These are phyloP conservation scores for Spergularia marina DNA, from an alignment of 148 eudicot genomes.

Conservation along the genomic window DNA sequence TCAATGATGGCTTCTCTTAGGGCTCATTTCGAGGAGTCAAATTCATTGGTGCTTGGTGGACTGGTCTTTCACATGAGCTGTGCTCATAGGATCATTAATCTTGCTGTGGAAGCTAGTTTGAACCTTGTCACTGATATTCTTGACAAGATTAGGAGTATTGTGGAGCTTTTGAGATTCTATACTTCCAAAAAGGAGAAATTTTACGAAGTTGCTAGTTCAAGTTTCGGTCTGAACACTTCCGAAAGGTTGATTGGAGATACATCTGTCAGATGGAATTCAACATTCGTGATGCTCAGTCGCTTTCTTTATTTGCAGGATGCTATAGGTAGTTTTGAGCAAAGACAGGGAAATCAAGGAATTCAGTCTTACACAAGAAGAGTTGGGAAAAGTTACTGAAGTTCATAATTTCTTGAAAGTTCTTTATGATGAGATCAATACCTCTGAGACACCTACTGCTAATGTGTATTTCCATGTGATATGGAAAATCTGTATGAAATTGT, in stretches of 20 bases:
- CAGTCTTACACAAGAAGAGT: constrained; percentile 10
- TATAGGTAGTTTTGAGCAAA: background rate
- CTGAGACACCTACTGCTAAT: constrained; percentile 5
- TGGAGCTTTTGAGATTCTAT: background rate
- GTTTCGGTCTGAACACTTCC: constrained; percentile 10
- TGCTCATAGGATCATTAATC: constrained; percentile 8
- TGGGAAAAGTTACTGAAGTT: background rate
- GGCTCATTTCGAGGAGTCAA: background rate
- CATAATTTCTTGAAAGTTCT: background rate
- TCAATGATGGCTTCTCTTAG: constrained; percentile 7
- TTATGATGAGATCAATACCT: background rate
- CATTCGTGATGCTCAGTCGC: constrained; percentile 6
- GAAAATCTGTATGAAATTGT: background rate
- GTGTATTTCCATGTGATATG: constrained; percentile 9
- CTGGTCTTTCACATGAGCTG: constrained; percentile 1
- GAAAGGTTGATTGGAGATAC: background rate
- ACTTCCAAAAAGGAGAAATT: background rate
- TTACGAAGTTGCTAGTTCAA: background rate
- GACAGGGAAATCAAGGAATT: background rate
- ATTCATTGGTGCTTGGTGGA: background rate
- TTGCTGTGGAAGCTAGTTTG: constrained; percentile 1
- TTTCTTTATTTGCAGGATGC: constrained; percentile 1
- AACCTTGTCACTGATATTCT: background rate
- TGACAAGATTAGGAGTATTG: constrained; percentile 9
- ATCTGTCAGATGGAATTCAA: constrained; percentile 7